Conservation (phyloP, 495 filamentous ascomycete species). For the Penicillium angulare region DNA sequence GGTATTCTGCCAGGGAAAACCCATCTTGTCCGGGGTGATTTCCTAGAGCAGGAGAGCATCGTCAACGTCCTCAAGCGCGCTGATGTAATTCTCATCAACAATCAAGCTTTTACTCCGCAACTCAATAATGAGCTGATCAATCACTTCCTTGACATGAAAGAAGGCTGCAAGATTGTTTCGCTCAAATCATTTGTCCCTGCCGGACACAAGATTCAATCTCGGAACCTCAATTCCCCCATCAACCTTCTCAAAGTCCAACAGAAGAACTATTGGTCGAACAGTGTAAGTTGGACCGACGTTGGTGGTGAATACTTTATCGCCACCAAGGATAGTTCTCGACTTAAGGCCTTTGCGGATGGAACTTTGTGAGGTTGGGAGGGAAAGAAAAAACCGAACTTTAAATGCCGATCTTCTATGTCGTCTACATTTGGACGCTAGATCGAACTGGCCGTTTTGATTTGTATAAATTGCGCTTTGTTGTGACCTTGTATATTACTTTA, state of each 20-base stretch:
- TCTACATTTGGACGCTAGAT: too few species aligned
- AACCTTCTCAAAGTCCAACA: constrained; percentile 75
- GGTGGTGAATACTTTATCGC: constrained; percentile 85
- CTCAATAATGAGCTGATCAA: constrained; percentile 83
- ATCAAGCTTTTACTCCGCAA: constrained; percentile 85
- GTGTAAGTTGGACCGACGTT: constrained; percentile 89
- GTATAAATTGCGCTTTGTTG: constrained; percentile 9
- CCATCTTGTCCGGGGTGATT: constrained; percentile 80
- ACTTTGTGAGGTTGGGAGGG: constrained; percentile 30
- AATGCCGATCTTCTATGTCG: too few species aligned
- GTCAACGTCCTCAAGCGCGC: constrained; percentile 71
- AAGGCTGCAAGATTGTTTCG: constrained; percentile 83
- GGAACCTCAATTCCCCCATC: constrained; percentile 71
- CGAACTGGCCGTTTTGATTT: constrained; percentile 3
- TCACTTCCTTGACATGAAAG: constrained; percentile 92
- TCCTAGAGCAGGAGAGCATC: constrained; percentile 71
- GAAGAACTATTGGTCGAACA: constrained; percentile 73
- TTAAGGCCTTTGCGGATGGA: constrained; percentile 47
- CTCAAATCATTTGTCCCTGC: constrained; percentile 77
- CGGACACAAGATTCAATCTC: constrained; percentile 64
- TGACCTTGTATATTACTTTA: constrained; percentile 21
- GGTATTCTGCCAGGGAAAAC: constrained; percentile 77
- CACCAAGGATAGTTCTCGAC: constrained; percentile 66
- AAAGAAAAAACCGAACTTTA: background rate
- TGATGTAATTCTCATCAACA: constrained; percentile 94